Evolutionary conservation across 305 asterid species (phyloP), one percentile per base, ranked within the genome.

Genomic region (Caryopteris hybrid): DNA sequence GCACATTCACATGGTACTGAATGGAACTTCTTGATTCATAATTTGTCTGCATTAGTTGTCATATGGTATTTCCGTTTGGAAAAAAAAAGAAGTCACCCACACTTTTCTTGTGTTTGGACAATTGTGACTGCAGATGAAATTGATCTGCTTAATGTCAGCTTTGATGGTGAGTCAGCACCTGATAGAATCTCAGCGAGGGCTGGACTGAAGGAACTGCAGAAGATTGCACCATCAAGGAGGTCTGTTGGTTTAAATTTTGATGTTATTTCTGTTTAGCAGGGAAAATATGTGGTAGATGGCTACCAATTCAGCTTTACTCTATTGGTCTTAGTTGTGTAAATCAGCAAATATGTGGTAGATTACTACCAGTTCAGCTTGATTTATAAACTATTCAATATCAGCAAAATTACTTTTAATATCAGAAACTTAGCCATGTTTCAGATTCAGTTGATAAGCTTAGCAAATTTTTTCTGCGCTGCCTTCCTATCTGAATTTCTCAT

Each of bases 131-230:
- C 87, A 93, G 99, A 80, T 75, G 96, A 84, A 68, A 84, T 93
- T 58, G 99, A 93, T 76, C 77, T 93, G 81, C 96, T 93, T 34
- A 93, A 93, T 79, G 94, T 90, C 62, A 93, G 99, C 81, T 93
- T 93, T 75, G 99, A 93, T 18, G 95, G 96, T 2, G 74, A 81
- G 67, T 81, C 71, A 70, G 99, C 99, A 36, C 99, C 99, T 66
- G 99, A 93, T 81, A 88, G 99, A 82, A 82, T 90, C 73, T 80
- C 99, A 27, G 95, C 91, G 4, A 80, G 88, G 79, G 90, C 89
- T 53, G 99, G 99, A 57, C 48, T 93, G 75, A 83, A 82, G 81
- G 99, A 93, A 80, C 96, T 93, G 45, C 79, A 77, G 79, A 90
- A 80, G 61, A 82, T 77, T 82, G 90, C 90, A 62, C 91, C 96